Conservation (phyloP, 805 yeast genomes). For the Candida piceae region DNA sequence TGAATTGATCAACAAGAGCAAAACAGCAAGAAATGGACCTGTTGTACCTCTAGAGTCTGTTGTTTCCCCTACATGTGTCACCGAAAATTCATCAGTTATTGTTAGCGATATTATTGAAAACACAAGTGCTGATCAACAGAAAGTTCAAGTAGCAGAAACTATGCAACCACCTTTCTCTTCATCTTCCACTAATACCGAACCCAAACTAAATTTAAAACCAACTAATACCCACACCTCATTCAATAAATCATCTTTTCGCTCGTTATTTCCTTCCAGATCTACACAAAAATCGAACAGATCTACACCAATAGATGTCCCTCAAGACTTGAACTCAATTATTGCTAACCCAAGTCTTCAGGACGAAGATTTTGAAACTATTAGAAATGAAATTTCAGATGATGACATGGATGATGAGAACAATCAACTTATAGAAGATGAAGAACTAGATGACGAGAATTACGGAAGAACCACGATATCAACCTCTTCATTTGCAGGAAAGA, state of each 20-base stretch:
- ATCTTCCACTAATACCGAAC: no score
- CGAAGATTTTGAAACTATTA: constrained; percentile 20
- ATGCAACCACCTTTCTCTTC: no score
- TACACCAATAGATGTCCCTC: constrained; percentile 6
- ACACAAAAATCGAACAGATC: constrained; percentile 2
- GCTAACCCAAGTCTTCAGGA: constrained; percentile 11
- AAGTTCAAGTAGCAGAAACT: no score
- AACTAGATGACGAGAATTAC: constrained; percentile 2
- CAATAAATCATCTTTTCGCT: background rate
- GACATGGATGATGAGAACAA: constrained; percentile 17
- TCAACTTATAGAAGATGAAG: constrained; percentile 9
- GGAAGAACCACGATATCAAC: constrained; percentile 7
- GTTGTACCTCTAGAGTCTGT: no score
- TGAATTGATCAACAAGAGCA: constrained; percentile 6
- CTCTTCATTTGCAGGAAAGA: background rate
- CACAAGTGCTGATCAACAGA: no score
- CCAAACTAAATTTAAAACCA: no score
- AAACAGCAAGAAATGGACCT: no score
- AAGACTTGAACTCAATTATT: constrained; percentile 17
- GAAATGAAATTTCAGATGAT: constrained; percentile 14
- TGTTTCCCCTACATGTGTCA: no score
- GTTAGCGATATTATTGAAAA: constrained; percentile 1
- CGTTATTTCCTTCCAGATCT: background rate
- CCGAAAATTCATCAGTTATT: background rate
- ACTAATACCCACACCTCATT: background rate